These are phyloP conservation scores for Endotrypanum monterogeii DNA, from an alignment of 208 protist genomes.

Conservation along the genomic window DNA sequence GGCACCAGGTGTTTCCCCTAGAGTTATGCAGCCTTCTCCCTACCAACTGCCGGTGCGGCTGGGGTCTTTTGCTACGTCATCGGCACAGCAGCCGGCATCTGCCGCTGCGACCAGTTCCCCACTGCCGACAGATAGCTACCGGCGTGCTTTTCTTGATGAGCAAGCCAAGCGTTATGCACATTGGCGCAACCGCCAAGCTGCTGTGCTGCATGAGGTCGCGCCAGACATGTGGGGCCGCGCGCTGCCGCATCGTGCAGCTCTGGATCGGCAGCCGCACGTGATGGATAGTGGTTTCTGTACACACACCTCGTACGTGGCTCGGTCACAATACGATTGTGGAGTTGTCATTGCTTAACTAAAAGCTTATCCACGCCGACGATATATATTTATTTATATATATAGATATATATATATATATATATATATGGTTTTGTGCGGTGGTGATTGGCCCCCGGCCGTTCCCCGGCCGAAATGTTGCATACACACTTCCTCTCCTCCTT, in stretches of 20 bases:
- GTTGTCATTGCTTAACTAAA: slow-evolving; percentile 15
- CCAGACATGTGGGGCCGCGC: slow-evolving; percentile 40
- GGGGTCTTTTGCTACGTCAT: not conserved
- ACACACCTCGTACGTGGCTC: slow-evolving; percentile 11
- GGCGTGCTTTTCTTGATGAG: slow-evolving; percentile 9
- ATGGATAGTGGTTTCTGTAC: slow-evolving; percentile 27
- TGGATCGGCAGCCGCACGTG: slow-evolving; percentile 23
- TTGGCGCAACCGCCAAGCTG: slow-evolving; percentile 25
- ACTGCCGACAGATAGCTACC: not conserved
- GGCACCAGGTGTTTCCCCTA: not conserved
- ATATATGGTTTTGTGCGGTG: not conserved
- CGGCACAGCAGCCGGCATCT: not conserved
- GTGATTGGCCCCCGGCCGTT: too few relatives aligned
- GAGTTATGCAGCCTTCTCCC: not conserved
- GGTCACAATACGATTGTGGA: slow-evolving; percentile 12
- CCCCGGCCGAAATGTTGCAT: too few relatives aligned
- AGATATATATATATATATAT: not conserved
- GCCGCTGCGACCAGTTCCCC: not conserved
- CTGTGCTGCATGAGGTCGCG: slow-evolving; percentile 26
- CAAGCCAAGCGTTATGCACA: slow-evolving; percentile 27
- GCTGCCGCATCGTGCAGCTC: slow-evolving; percentile 33
- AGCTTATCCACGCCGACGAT: not conserved
- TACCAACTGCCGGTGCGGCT: slow-evolving; percentile 30
- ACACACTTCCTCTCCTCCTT: too few relatives aligned
- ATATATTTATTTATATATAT: not conserved